Evolutionary conservation across 192 early-diverging fungal species (phyloP), one percentile per base, ranked within the genome.

Genomic region (Entomortierella beljakovae): DNA sequence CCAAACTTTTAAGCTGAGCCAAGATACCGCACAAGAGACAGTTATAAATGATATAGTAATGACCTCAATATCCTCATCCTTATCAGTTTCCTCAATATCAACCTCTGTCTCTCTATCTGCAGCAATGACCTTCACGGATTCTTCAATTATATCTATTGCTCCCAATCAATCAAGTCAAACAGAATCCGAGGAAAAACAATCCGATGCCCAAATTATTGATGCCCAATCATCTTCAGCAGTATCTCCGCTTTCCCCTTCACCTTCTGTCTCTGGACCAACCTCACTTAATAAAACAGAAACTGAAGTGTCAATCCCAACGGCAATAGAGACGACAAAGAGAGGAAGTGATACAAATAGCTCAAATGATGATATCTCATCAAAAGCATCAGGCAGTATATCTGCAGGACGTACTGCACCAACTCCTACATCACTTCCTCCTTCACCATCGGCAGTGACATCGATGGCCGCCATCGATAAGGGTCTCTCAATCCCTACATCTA

Each of bases 401-500:
- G 18, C 61, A n/a, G 46, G 20, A 15, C 61, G 48, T 51, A 3
- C 57, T n/a, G 13, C 67, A 34, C 26, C 50, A 10, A 40, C 65
- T 20, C 35, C 57, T 18, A 22, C 61, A 15, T 52, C 70, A 37
- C 46, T 31, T 16, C 42, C 61, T 3, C 59, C 73, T 28, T 77
- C 73, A 6, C 60, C 66, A 43, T 64, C 54, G 35, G 26, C 70
- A 11, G 16, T 56, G 8, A 32, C 48, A 20, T 59, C 61, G 49
- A 56, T 57, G 56, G 22, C 38, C 60, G 51, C 65, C 68, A 62
- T 57, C 25, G 74, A 79, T 56, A 79, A 79, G 50, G 75, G 75
- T 60, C 75, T 65, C 60, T 68, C 75, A 50, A 79, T 79, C 67
- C 75, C 75, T 7, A 79, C 75, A 29, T 79, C 75, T 8, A 79